Percentiles rank a stretch among this genome's conserved stretches.
Conservation (phyloP, 129 eudicot species). For the Helianthus annuus region HanXRQr2.0-SUNRISE NC_035445.2:172345933-172346432, state of each 20-base stretch:
- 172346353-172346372: slow-evolving; percentile 73
- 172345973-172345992: too few species aligned
- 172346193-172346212: slow-evolving; percentile 57
- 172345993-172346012: too few species aligned
- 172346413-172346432: slow-evolving; percentile 77
- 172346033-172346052: too few species aligned
- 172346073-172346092: neutral
- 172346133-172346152: slow-evolving; percentile 63
- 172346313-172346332: slow-evolving; percentile 60
- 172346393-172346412: slow-evolving; percentile 67
- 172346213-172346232: slow-evolving; percentile 55
- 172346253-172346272: slow-evolving; percentile 88
- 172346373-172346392: slow-evolving; percentile 75
- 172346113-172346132: slow-evolving; percentile 40
- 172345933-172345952: too few species aligned
- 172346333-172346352: slow-evolving; percentile 85
- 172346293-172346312: slow-evolving; percentile 61
- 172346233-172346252: slow-evolving; percentile 67
- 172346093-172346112: neutral
- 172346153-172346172: slow-evolving; percentile 83
- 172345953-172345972: too few species aligned
- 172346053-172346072: too few species aligned
- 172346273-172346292: slow-evolving; percentile 63
- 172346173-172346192: slow-evolving; percentile 69
- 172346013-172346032: too few species aligned